phyloP scores from a whole-genome alignment of 805 yeast genomes.

The Danielia reshetovae region DNA sequence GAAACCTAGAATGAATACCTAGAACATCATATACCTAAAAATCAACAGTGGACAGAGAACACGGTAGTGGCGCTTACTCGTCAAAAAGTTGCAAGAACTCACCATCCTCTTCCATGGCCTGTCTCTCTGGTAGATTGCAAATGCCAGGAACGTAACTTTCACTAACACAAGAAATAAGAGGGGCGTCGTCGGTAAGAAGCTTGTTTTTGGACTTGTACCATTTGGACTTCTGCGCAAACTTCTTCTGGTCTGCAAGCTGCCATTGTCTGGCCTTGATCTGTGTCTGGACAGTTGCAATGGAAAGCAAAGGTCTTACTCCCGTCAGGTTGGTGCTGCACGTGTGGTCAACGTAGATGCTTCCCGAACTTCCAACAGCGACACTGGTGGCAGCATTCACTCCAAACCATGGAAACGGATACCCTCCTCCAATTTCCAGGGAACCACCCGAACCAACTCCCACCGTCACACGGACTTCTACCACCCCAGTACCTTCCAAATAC shows the following conservation, averaged over 20 bases:
- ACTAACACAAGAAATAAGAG: slow-evolving; percentile 11
- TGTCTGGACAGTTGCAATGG: slow-evolving; percentile 5
- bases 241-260: slow-evolving; percentile 2
- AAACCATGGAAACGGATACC: background rate
- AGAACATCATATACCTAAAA: too few species aligned
- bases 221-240: background rate
- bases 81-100: background rate
- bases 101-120: slow-evolving; percentile 1
- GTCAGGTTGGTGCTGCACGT: slow-evolving; percentile 5
- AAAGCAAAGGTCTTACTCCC: slow-evolving; percentile 10
- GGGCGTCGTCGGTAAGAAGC: slow-evolving; percentile 7
- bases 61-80: background rate
- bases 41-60: too few species aligned
- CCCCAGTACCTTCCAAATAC: background rate
- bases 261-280: slow-evolving; percentile 6
- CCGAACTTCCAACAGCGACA: background rate
- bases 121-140: slow-evolving; percentile 10
- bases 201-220: slow-evolving; percentile 7
- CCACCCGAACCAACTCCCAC: background rate
- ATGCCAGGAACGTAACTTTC: slow-evolving; percentile 10
- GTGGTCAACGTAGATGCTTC: background rate
- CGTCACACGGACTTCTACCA: background rate
- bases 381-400: background rate
- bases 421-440: background rate
- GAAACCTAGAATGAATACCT: too few species aligned